phyloP scores from a whole-genome alignment of 305 asterid species.

The Petunia hybrid region DNA sequence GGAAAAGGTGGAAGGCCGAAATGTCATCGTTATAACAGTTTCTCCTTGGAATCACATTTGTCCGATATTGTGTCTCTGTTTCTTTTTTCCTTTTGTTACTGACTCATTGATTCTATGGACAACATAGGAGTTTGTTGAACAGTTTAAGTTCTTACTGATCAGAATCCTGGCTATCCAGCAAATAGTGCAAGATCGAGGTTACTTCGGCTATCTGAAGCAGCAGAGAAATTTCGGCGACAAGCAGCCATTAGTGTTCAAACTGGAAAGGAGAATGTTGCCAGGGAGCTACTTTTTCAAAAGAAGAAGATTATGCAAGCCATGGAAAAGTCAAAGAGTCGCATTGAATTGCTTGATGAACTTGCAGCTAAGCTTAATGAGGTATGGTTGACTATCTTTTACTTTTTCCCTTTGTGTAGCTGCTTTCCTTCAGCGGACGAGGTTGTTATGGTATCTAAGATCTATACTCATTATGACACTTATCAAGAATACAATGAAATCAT shows the following conservation, averaged over 20 bases:
- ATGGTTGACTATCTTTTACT: constrained; percentile 26
- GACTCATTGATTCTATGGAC: constrained; percentile 7
- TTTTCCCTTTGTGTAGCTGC: not conserved
- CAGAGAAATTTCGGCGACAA: constrained; percentile 78
- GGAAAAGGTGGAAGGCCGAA: not conserved
- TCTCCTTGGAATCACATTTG: not conserved
- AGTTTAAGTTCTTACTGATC: constrained; percentile 29
- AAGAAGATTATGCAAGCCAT: constrained; percentile 86
- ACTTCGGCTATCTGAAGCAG: constrained; percentile 89
- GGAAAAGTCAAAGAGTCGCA: constrained; percentile 83
- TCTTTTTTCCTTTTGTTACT: not conserved
- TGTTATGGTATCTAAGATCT: not conserved
- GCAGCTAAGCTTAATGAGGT: constrained; percentile 81
- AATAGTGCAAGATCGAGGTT: constrained; percentile 78
- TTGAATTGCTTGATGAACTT: constrained; percentile 81
- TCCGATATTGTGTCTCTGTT: not conserved
- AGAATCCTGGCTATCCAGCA: constrained; percentile 56
- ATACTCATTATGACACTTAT: not conserved
- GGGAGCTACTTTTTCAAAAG: constrained; percentile 80
- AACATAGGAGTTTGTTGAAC: not conserved
- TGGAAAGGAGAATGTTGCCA: constrained; percentile 84
- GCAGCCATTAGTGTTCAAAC: constrained; percentile 76
- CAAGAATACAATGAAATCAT: not conserved
- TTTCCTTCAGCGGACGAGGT: constrained; percentile 22
- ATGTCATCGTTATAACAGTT: not conserved